A percentile compares a stretch with the other conserved stretches of the same genome.
Conservation (phyloP, 306 rosid genomes). For the Echinosophora koreensis region DNA sequence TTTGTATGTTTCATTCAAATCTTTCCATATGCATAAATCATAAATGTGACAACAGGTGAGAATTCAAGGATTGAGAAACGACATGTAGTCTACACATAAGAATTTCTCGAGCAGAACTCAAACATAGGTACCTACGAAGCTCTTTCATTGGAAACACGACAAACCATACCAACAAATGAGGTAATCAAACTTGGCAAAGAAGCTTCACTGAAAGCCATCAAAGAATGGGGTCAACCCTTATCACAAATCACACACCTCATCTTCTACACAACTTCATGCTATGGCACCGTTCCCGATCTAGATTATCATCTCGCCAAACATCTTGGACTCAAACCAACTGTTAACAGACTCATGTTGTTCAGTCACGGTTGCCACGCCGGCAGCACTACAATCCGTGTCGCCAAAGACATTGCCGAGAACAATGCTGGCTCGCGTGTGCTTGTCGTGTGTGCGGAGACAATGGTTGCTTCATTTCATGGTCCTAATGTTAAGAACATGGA, state of each 20-base stretch:
- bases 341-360: conserved; percentile 25
- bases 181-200: conserved; percentile 24
- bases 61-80: conserved; percentile 28
- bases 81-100: background rate
- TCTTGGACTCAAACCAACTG: conserved; percentile 2
- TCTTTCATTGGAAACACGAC: background rate
- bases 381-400: background rate
- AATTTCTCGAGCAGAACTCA: background rate
- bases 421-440: conserved; percentile 38
- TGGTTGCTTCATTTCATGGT: background rate
- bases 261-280: conserved; percentile 36
- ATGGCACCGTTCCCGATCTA: background rate
- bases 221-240: conserved; percentile 23
- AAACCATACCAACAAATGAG: background rate
- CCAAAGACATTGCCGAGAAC: conserved; percentile 26
- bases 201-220: conserved; percentile 33
- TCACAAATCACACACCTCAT: conserved; percentile 37
- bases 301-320: conserved; percentile 19
- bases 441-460: background rate
- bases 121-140: background rate
- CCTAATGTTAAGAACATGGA: background rate
- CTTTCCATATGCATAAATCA: no score
- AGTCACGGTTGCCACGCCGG: conserved; percentile 13
- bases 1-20: no score
- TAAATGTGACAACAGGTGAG: conserved; percentile 15